Base-by-base conservation (phyloP, 1,139 yeast genomes). In the Candida glucosophila region DNA sequence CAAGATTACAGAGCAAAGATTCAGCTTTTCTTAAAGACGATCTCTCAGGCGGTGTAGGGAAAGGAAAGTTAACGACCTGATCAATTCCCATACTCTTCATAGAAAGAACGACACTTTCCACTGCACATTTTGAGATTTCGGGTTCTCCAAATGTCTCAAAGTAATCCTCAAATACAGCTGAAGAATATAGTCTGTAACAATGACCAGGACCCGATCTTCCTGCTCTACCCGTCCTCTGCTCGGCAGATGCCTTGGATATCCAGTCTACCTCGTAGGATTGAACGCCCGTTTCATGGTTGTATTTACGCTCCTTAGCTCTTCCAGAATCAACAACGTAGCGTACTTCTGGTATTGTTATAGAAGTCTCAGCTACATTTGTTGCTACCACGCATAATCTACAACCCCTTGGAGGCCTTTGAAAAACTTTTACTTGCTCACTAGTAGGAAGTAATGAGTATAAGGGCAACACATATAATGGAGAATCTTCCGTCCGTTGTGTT, bases 151-250 rank as follows among this genome's bases (percentile, higher is more conserved):
- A 90, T 41, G 79, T 85, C 4, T 66, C 66, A 49, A 92, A 90
- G 40, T 81, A 90, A 33, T 77, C 72, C 45, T 90, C 97, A 49
- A 67, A 92, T 6, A 92, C 82, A 0, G 98, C 98, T n/a, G 97
- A 88, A 0, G 98, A 88, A 43, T 67, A 92, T 13, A 92, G 55
- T 33, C 98, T 64, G 49, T 92, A 92, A 49, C 96, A 85, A 45
- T 92, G 98, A 29, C 99, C 99, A 0, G 98, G 97, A 0, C 98
- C 98, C 0, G 97, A 90, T 71, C 99, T 81, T 48, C 98, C 99
- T 26, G 99, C 98, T 67, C 99, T 79, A 53, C 98, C 98, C 17
- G 95, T 58, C 57, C 98, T 70, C 60, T 92, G 99, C 37, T 76
- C 92, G 0, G 98, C 92, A 31, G 95, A 81, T 1, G 99, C 98